phyloP scores from a whole-genome alignment of 129 eudicot species.

The Pulicaria dysenterica region DNA sequence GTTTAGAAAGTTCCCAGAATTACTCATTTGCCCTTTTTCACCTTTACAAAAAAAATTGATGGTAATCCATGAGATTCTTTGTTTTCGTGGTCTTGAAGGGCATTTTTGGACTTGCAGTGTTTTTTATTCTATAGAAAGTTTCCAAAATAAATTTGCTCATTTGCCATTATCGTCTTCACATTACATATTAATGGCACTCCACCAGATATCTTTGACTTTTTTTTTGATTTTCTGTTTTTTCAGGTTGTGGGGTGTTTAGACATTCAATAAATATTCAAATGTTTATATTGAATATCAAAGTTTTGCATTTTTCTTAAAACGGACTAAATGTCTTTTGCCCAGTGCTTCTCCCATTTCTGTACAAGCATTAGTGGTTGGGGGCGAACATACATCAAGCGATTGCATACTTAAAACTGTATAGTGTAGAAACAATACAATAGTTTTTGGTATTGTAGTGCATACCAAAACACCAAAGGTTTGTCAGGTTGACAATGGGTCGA shows the following conservation, averaged over 20 bases:
- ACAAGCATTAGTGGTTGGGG: neutral
- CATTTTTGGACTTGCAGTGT: too few relatives aligned
- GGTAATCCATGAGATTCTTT: neutral
- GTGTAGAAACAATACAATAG: too few relatives aligned
- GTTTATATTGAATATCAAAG: neutral
- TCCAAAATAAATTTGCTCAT: too few relatives aligned
- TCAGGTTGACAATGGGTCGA: neutral
- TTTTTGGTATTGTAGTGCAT: neutral
- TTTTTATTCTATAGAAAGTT: too few relatives aligned
- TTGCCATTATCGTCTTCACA: too few relatives aligned
- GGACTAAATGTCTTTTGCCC: neutral
- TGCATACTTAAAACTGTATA: neutral
- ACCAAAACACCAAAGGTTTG: neutral
- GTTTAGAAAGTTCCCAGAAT: neutral
- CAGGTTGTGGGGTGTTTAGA: neutral
- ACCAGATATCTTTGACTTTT: too few relatives aligned
- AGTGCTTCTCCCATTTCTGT: neutral
- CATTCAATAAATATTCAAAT: slow-evolving; percentile 12
- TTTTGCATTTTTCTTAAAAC: neutral
- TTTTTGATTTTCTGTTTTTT: neutral
- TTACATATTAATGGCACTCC: too few relatives aligned
- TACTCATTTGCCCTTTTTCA: neutral
- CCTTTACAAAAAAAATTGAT: neutral
- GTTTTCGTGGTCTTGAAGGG: neutral
- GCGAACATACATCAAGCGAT: too few relatives aligned